Conservation (phyloP, 805 yeast species). For the Peterozyma xylosa region DNA sequence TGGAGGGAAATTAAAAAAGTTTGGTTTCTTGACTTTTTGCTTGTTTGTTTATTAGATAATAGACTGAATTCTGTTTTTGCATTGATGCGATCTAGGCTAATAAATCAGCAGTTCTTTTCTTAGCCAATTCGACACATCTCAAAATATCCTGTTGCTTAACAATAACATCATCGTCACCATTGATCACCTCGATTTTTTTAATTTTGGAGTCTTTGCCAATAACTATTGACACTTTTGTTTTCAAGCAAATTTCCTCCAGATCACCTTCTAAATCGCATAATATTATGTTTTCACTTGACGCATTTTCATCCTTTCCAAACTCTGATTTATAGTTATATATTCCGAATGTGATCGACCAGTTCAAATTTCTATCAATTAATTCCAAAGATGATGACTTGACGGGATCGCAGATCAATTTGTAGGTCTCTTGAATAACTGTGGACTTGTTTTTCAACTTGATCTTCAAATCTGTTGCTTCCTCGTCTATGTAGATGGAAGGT, state of each 20-base stretch:
- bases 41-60: no score
- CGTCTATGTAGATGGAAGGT: constrained; percentile 66
- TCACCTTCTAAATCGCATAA: constrained; percentile 80
- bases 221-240: constrained; percentile 45
- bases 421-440: constrained; percentile 37
- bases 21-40: no score
- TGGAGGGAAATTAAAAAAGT: not conserved
- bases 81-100: no score
- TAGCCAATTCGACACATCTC: constrained; percentile 40
- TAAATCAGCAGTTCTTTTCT: constrained; percentile 28
- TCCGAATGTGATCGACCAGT: constrained; percentile 54
- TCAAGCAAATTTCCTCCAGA: constrained; percentile 62
- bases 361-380: constrained; percentile 28
- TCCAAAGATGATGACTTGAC: constrained; percentile 27
- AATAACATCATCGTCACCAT: constrained; percentile 38
- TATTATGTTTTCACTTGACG: constrained; percentile 29
- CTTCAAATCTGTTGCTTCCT: constrained; percentile 43
- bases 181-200: constrained; percentile 18
- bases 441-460: constrained; percentile 47
- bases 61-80: no score
- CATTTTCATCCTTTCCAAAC: constrained; percentile 18
- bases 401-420: constrained; percentile 52
- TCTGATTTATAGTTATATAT: constrained; percentile 36
- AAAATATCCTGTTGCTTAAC: constrained; percentile 39
- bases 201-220: constrained; percentile 7